Evolutionary conservation across 2,329 filamentous ascomycete genomes (phyloP), one percentile per base, ranked within the genome.

Genomic region (Dactylellina leptospora): DNA sequence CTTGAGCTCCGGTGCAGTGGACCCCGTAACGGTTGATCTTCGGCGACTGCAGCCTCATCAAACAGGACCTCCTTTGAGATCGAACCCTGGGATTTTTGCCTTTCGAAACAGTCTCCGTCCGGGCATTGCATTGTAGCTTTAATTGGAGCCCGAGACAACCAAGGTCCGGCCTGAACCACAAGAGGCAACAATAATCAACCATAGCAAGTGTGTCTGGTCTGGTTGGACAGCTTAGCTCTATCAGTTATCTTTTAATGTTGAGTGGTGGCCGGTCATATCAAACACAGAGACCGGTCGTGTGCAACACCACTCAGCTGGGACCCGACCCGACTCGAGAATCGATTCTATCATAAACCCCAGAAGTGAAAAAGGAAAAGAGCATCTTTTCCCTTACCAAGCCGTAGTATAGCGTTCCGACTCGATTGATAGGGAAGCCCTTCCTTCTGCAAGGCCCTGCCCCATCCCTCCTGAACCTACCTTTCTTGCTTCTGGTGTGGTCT

Each of bases 41-140:
- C 59, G 68, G 68, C 68, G 68, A 72, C 68, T 72, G 68, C 53
- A 72, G 59, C 59, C 68, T 72, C 68, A 54, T 58, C 59, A 72
- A 72, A 63, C 38, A 62, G 56, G 48, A 48, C 53, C 59, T 54
- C 68, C 45, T 72, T 63, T 28, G 48, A 71, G 58, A 53, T 28
- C 42, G 53, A 40, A 64, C 59, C 66, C 66, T 60, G 59, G 64
- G 64, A 54, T 69, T 38, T 70, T 63, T 53, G 48, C 53, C 61
- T 66, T 33, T 58, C 50, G 47, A 36, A 40, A 47, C 18, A 28
- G 48, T 38, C 18, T 38, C 44, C 16, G 36, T 45, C 36, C 25
- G 58, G 51, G 42, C 22, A 38, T 36, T 53, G 48, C 48, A 53
- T 53, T 53, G 48, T 30, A 53, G 48, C 16, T 58, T 58, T 45